Evolutionary conservation across 768 basidiomycete genomes (phyloP).

Genomic region (Kwoniella newhampshirensis): DNA sequence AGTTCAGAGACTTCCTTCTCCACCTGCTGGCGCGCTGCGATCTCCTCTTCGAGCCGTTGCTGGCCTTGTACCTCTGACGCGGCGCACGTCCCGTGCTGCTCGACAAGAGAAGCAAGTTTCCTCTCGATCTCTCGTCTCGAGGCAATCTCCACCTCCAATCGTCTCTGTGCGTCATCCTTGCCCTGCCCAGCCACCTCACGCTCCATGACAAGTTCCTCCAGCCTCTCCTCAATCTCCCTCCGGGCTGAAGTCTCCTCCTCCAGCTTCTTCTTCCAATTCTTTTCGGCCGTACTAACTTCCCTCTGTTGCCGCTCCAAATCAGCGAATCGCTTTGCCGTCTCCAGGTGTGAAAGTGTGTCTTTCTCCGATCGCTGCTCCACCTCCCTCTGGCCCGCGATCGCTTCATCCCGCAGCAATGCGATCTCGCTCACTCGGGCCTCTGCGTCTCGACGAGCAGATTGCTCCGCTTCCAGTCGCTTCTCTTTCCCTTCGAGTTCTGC

Average conservation of each 20-base stretch:
- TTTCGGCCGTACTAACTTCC: not conserved
- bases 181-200: not conserved
- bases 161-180: not conserved
- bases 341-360: not conserved
- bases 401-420: conserved; percentile 1
- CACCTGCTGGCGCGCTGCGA: not conserved
- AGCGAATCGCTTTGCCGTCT: not conserved
- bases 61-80: not conserved
- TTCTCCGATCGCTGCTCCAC: conserved; percentile 1
- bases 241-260: not conserved
- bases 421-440: conserved; percentile 2
- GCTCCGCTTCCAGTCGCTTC: conserved; percentile 7
- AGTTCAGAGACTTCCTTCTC: not conserved
- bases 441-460: conserved; percentile 5
- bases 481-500: conserved; percentile 9
- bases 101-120: not conserved
- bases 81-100: not conserved
- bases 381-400: not conserved
- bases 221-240: not conserved
- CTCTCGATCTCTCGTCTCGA: not conserved
- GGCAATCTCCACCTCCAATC: not conserved
- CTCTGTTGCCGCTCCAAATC: conserved; percentile 2
- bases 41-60: not conserved
- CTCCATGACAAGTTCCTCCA: not conserved
- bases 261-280: not conserved